Percentiles rank a stretch among this genome's conserved stretches.
Evolutionary conservation across 2,329 filamentous ascomycete species (phyloP).

Genomic region (Fusarium floridanum): DNA sequence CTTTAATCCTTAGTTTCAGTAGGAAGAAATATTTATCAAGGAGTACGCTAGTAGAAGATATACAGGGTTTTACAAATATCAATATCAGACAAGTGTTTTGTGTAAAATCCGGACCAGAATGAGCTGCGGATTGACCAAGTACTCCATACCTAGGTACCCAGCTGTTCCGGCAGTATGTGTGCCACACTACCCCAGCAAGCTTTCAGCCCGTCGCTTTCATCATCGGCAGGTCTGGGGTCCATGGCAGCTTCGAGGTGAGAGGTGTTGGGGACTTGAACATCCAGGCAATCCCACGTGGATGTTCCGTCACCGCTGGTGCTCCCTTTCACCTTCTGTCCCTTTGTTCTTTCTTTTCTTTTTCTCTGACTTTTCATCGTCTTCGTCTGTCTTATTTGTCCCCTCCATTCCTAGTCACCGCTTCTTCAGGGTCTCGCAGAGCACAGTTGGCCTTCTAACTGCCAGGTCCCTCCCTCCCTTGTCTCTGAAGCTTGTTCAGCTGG

Average conservation of each 20-base stretch:
- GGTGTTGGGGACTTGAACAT: slow-evolving; percentile 15
- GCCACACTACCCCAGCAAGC: slow-evolving; percentile 38
- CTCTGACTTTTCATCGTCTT: background rate
- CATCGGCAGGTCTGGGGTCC: slow-evolving; percentile 32
- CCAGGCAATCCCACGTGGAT: slow-evolving; percentile 38
- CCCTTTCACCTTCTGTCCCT: slow-evolving; percentile 9
- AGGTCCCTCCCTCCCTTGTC: background rate
- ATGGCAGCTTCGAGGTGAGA: background rate
- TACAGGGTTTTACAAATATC: background rate
- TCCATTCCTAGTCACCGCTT: slow-evolving; percentile 16
- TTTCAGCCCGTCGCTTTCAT: slow-evolving; percentile 38
- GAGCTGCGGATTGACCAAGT: background rate
- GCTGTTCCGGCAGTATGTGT: background rate
- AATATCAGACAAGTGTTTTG: background rate
- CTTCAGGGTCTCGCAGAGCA: slow-evolving; percentile 12
- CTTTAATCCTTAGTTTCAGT: background rate
- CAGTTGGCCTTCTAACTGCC: slow-evolving; percentile 16
- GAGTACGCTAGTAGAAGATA: background rate
- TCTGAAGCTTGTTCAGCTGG: slow-evolving; percentile 14
- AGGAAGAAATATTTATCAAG: background rate
- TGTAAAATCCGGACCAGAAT: background rate
- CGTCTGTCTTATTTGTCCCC: background rate
- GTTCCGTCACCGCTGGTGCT: slow-evolving; percentile 35
- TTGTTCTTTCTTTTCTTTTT: slow-evolving; percentile 13
- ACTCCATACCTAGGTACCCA: background rate